phyloP scores from a whole-genome alignment of 176 grass and related monocot species.

The Carex kokanica region DNA sequence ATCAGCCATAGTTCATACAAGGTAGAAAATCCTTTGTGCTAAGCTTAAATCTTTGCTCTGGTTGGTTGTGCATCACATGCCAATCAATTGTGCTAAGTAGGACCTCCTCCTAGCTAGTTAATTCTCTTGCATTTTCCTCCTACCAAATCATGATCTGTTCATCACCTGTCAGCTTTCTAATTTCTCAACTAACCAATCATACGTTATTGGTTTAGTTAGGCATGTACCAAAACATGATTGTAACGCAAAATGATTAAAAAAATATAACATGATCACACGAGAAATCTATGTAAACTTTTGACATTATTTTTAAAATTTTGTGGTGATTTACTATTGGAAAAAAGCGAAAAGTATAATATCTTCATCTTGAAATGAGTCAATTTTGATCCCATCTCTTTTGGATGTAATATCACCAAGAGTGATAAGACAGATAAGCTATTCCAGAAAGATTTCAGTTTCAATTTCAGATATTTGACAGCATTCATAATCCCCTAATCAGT shows the following conservation, averaged over 20 bases:
- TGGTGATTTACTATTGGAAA: background rate
- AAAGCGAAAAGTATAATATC: background rate
- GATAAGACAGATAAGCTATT: background rate
- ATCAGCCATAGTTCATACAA: background rate
- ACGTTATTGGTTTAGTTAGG: background rate
- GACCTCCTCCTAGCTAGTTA: background rate
- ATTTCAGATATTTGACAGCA: background rate
- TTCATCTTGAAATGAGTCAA: background rate
- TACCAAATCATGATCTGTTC: background rate
- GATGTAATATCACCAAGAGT: background rate
- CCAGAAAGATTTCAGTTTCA: background rate
- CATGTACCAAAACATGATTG: background rate
- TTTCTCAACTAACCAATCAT: background rate
- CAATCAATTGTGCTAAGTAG: background rate
- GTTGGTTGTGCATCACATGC: slow-evolving; percentile 3
- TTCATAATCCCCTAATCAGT: background rate
- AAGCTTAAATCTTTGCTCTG: background rate
- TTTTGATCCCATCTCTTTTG: background rate
- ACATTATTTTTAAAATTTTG: background rate
- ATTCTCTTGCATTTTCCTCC: background rate
- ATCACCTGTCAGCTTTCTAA: slow-evolving; percentile 4
- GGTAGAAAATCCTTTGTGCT: background rate
- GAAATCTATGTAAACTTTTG: background rate
- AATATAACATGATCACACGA: background rate
- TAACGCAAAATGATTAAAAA: background rate